Evolutionary conservation across 345 rosid species (phyloP).

Genomic region (Kandelia obovata): DNA sequence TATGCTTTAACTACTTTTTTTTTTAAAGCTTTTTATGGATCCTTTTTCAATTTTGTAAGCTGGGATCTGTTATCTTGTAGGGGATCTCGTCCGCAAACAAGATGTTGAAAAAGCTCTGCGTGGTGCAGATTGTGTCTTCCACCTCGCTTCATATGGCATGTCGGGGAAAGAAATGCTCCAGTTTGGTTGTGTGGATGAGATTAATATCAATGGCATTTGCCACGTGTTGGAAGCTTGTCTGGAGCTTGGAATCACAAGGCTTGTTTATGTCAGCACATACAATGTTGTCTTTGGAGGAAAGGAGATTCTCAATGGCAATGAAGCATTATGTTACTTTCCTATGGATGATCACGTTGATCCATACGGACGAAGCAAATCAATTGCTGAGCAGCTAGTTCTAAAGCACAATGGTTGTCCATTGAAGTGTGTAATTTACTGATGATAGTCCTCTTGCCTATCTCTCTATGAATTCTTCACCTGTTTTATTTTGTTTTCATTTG

Average conservation of each 20-base stretch:
- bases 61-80: slow-evolving; percentile 24
- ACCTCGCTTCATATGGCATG: slow-evolving; percentile 91
- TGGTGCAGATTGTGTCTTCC: slow-evolving; percentile 76
- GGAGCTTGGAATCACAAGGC: slow-evolving; percentile 59
- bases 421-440: slow-evolving; percentile 45
- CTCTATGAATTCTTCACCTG: neutral
- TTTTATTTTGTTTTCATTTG: neutral
- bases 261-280: slow-evolving; percentile 79
- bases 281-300: slow-evolving; percentile 90
- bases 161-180: slow-evolving; percentile 95
- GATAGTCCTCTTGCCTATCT: neutral
- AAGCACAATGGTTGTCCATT: slow-evolving; percentile 68
- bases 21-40: too few species aligned
- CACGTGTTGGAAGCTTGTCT: slow-evolving; percentile 67
- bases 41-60: neutral
- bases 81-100: slow-evolving; percentile 49
- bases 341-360: slow-evolving; percentile 71
- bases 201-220: slow-evolving; percentile 80
- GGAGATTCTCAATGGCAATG: slow-evolving; percentile 79
- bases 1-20: too few species aligned
- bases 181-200: slow-evolving; percentile 72
- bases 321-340: slow-evolving; percentile 72
- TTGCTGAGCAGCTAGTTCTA: slow-evolving; percentile 80
- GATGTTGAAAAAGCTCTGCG: slow-evolving; percentile 65
- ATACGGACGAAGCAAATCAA: slow-evolving; percentile 69